Base-by-base conservation (phyloP, 768 basidiomycete species). In the Tulasnella sp. region DNA sequence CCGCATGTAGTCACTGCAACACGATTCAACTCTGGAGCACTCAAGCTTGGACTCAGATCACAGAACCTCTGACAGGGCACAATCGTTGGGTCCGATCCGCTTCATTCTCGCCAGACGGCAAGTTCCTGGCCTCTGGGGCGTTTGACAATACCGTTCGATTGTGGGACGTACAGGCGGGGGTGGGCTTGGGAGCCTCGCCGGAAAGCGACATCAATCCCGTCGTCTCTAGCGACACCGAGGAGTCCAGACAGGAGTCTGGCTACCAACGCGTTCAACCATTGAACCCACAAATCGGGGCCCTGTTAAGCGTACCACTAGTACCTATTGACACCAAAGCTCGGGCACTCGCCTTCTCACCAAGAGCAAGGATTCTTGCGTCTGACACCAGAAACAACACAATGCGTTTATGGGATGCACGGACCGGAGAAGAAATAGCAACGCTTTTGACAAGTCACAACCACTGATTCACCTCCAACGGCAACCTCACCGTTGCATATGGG, bases 281-380 rank as follows among this genome's bases (percentile, higher is more conserved):
- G 16, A 13, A 44, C 44, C 11, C 44, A 44, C 44, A 16, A 16
- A 16, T 44, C 15, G 44, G 44, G 44, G 2, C 15, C 3, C 11
- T 44, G 44, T 15, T 44, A 44, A 44, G 15, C 1, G 13, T 44
- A 44, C 44, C 16, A 15, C 44, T 1, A 16, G 44, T 44, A 44
- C 11, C 13, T 16, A 44, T 0, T 16, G 44, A 1, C 44, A 16
- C 16, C 13, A 0, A 4, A 13, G 44, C 44, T 13, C 44, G 44
- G 44, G 11, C 16, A 13, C 44, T 79, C 23, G 74, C 55, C 5
- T 79, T 77, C 48, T 79, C 78, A 16, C 75, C 78, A 0, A 75
- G 5, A 39, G 67, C 77, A 26, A 69, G 10, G 16, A 16, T 29
- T 23, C 32, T 76, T 55, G 75, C 57, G 16, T 67, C 23, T 37